Base-by-base conservation (phyloP, 352 stramenopile species). In the Phytophthora hybrid region DNA sequence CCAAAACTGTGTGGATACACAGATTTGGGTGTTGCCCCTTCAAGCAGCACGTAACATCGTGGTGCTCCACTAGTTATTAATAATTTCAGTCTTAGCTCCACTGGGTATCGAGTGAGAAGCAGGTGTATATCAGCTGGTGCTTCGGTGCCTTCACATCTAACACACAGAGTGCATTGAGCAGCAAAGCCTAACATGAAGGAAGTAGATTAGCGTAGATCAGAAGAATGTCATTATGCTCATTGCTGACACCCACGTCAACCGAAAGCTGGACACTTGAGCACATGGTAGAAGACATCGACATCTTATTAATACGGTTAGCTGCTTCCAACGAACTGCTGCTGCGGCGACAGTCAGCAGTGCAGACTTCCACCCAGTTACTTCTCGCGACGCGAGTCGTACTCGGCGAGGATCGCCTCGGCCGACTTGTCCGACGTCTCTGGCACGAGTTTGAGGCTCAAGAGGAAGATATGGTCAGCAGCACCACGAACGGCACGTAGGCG, bases 401-500 rank as follows among this genome's bases (percentile, higher is more conserved):
- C 76, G 1, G 59, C 54, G 39, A 74, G 67, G 29, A 83, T 77
- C 57, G 80, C 76, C 57, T 80, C 76, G 0, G 72, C 56, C 23
- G 76, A 79, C 57, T 77, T 80, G 60, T 62, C 70, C 32, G 71
- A 67, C 23, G 77, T 83, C 52, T 83, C 73, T 13, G 76, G 73
- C 5, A 81, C 65, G 18, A 72, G 21, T 18, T 71, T 58, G 37
- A 73, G 76, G 6, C 51, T 44, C 34, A 82, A 63, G 57, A 76
- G 19, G 29, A 64, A 61, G 37, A 73, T 5, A 76, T 18, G 8
- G 56, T 56, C 6, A 82, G 54, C 9, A 74, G 52, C 3, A 67
- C 63, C 53, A 90, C 69, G 73, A 87, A 85, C n/a, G 78, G 69
- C 39, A 87, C 13, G 41, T 85, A 83, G 5, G 60, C 61, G 9